These are phyloP conservation scores for Eleusine indica DNA, from an alignment of 176 grass and related monocot genomes.

Conservation along the genomic window DNA sequence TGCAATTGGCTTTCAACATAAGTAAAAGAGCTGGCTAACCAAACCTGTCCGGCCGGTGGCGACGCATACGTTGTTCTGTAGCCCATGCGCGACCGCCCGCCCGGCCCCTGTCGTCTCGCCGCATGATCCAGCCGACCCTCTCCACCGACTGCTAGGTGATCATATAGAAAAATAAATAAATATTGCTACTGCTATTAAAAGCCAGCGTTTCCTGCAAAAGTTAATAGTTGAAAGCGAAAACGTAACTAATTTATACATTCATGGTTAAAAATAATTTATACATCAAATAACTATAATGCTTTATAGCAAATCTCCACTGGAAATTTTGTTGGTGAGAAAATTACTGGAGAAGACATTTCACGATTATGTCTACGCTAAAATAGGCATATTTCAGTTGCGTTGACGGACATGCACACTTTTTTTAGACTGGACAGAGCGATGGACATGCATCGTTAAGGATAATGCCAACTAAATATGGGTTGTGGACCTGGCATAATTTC, in stretches of 20 bases:
- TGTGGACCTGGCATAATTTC: background rate
- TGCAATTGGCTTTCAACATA: conserved; percentile 34
- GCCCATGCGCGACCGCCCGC: conserved; percentile 5
- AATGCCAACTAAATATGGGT: background rate
- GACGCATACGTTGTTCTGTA: background rate
- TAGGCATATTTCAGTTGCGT: background rate
- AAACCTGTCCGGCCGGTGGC: background rate
- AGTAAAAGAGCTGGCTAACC: conserved; percentile 33
- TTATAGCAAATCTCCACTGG: background rate
- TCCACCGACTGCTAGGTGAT: conserved; percentile 27
- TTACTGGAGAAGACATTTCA: background rate
- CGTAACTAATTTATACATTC: background rate
- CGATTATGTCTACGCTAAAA: background rate
- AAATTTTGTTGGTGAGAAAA: background rate
- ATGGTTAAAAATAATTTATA: background rate
- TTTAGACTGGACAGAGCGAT: background rate
- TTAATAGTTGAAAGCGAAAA: background rate
- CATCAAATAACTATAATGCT: background rate
- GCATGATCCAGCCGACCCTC: conserved; percentile 5
- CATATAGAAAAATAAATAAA: background rate
- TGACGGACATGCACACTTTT: background rate
- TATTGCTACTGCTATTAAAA: background rate
- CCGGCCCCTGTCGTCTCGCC: conserved; percentile 25
- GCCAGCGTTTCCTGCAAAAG: background rate
- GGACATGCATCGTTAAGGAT: conserved; percentile 25